Evolutionary conservation across 1,284 basidiomycete genomes (phyloP).

Genomic region (Lentinus polychrous): DNA sequence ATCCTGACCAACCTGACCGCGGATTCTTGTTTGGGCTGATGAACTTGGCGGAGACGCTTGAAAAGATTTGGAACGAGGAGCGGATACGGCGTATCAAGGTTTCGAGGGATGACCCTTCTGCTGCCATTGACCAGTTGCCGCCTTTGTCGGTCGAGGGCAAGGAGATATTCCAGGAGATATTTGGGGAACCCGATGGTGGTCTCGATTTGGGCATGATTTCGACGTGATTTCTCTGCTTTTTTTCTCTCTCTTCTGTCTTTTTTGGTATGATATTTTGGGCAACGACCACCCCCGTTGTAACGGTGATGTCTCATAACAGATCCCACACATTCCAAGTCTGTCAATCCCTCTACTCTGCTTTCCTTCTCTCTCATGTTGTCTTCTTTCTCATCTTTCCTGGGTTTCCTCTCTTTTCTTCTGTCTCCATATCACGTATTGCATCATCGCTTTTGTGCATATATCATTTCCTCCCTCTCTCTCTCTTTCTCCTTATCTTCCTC

Average conservation of each 20-base stretch:
- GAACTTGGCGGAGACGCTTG: constrained; percentile 69
- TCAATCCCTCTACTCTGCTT: neutral
- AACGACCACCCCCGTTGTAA: neutral
- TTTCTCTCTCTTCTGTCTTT: constrained; percentile 4
- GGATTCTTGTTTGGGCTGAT: constrained; percentile 92
- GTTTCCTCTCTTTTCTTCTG: constrained; percentile 1
- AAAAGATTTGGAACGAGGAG: constrained; percentile 82
- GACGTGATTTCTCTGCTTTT: constrained; percentile 30
- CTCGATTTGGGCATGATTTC: constrained; percentile 70
- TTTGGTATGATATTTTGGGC: neutral
- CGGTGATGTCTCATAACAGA: too few species aligned
- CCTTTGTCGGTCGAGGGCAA: constrained; percentile 62
- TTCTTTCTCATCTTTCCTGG: constrained; percentile 2
- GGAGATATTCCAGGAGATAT: constrained; percentile 72
- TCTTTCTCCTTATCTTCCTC: neutral
- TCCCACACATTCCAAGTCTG: too few species aligned
- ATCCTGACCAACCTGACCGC: constrained; percentile 83
- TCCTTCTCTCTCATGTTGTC: constrained; percentile 6
- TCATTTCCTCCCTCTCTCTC: constrained; percentile 2
- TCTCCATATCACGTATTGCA: constrained; percentile 1
- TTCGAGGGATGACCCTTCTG: constrained; percentile 49
- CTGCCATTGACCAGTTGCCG: constrained; percentile 44
- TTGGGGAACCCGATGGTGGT: constrained; percentile 42
- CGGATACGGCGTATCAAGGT: constrained; percentile 60
- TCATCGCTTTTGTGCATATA: constrained; percentile 6